Evolutionary conservation across 176 grass and related monocot species (phyloP).

Genomic region (Carex pumila): DNA sequence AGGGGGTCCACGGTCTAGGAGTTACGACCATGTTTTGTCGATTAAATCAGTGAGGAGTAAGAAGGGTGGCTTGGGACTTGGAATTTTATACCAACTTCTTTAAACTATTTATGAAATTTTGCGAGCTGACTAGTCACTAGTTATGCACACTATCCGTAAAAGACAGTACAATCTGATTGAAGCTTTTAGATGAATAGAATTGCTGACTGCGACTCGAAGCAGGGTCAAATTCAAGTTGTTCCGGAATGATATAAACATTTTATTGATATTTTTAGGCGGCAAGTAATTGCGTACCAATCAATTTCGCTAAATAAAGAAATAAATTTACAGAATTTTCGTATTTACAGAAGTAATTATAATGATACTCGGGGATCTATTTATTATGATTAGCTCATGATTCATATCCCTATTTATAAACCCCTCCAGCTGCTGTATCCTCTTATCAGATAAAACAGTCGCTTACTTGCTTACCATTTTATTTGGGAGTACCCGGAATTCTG

Average conservation of each 20-base stretch:
- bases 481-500: not conserved
- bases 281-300: too few species aligned
- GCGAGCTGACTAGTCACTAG: not conserved
- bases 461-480: not conserved
- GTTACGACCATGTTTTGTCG: not conserved
- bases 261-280: too few species aligned
- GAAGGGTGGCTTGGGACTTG: not conserved
- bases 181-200: not conserved
- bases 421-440: too few species aligned
- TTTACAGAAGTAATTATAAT: too few species aligned
- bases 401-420: too few species aligned
- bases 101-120: not conserved
- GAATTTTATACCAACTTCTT: not conserved
- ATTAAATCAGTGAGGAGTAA: not conserved
- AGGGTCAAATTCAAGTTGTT: not conserved
- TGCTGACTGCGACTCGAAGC: not conserved
- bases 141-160: not conserved
- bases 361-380: too few species aligned
- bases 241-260: not conserved
- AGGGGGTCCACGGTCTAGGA: too few species aligned
- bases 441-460: not conserved
- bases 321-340: too few species aligned
- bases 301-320: too few species aligned
- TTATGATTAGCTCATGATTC: too few species aligned
- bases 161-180: not conserved